These are phyloP conservation scores for Mariannaea elegans DNA, from an alignment of 2,329 filamentous ascomycete genomes.

Conservation along the genomic window DNA sequence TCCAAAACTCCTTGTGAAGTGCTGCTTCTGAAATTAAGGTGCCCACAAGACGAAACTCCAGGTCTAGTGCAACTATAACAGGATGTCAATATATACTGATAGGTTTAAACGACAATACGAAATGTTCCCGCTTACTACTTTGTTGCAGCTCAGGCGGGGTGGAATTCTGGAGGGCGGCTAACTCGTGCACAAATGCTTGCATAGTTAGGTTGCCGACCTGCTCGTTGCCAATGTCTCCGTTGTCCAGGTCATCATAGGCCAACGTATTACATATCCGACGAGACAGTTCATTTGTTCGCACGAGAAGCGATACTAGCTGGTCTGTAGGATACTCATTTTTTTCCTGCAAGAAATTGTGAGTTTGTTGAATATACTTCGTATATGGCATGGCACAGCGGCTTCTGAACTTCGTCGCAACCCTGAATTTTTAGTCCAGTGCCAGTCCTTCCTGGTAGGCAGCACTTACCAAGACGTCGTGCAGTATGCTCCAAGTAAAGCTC, in stretches of 20 bases:
- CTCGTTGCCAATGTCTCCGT: background rate
- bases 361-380: background rate
- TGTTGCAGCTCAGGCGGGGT: background rate
- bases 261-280: background rate
- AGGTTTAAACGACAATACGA: background rate
- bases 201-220: background rate
- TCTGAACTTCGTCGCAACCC: conserved; percentile 10
- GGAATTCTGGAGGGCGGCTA: background rate
- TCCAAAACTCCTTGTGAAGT: background rate
- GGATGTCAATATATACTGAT: background rate
- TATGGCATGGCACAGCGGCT: conserved; percentile 2
- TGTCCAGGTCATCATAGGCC: background rate
- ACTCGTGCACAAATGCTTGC: background rate
- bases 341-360: background rate
- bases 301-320: background rate
- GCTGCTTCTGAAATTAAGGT: background rate
- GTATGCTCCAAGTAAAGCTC: background rate
- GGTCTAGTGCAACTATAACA: background rate
- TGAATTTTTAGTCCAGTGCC: no score
- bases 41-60: background rate
- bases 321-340: background rate
- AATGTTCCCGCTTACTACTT: background rate
- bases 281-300: background rate
- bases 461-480: background rate
- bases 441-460: background rate